Conservation (phyloP, 441 rosid genomes). For the Gossypium lobatum region DNA sequence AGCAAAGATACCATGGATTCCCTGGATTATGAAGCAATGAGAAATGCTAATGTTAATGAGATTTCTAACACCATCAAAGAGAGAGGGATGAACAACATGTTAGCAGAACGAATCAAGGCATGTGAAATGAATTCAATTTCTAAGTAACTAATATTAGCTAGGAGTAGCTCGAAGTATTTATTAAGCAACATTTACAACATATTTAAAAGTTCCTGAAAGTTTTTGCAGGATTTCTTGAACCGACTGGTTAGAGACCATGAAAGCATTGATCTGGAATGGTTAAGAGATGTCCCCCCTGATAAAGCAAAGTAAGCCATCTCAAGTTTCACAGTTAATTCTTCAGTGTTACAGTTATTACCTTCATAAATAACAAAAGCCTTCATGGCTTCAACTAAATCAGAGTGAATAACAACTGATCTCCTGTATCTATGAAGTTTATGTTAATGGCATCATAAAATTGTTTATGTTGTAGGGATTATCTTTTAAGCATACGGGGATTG, state of each 20-base stretch:
- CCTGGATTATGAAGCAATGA: slow-evolving; percentile 80
- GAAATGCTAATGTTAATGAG: slow-evolving; percentile 44
- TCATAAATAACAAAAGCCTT: slow-evolving; percentile 8
- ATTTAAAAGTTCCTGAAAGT: slow-evolving; percentile 20
- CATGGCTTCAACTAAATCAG: slow-evolving; percentile 3
- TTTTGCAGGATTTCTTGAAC: slow-evolving; percentile 78
- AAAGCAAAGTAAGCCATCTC: slow-evolving; percentile 66
- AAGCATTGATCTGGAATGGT: slow-evolving; percentile 88
- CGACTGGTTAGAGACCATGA: slow-evolving; percentile 74
- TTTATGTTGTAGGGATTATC: slow-evolving; percentile 64
- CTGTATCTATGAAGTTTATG: background rate
- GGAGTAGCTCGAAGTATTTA: slow-evolving; percentile 17
- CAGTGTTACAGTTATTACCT: background rate
- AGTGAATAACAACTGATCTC: background rate
- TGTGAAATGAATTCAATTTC: slow-evolving; percentile 12
- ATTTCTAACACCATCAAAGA: slow-evolving; percentile 69
- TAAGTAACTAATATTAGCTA: slow-evolving; percentile 12
- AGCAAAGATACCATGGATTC: slow-evolving; percentile 62
- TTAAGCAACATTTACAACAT: background rate
- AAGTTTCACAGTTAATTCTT: slow-evolving; percentile 11
- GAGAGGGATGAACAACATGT: slow-evolving; percentile 93
- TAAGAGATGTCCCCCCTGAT: slow-evolving; percentile 73
- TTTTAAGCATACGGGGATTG: slow-evolving; percentile 78
- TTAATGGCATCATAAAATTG: slow-evolving; percentile 6
- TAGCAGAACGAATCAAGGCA: slow-evolving; percentile 93